Conservation (phyloP, 2,329 filamentous ascomycete species). For the Ascosphaera aggregata region DNA sequence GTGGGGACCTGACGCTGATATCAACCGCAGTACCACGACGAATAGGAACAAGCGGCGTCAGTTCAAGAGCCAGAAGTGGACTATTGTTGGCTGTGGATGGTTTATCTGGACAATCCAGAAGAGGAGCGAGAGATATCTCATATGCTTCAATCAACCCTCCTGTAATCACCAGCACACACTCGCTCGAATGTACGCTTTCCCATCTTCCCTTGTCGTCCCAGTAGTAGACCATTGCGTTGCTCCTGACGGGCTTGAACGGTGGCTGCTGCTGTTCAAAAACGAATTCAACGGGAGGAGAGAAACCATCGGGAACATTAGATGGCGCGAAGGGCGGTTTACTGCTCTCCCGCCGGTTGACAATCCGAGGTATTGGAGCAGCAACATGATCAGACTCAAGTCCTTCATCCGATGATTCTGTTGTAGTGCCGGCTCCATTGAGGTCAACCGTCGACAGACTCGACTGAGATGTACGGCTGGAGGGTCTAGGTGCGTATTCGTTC, state of each 20-base stretch:
- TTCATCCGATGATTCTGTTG: conserved; percentile 30
- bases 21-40: conserved; percentile 81
- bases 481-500: conserved; percentile 86
- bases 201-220: conserved; percentile 41
- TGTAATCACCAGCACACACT: conserved; percentile 38
- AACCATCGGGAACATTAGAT: conserved; percentile 16
- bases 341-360: conserved; percentile 14
- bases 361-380: conserved; percentile 14
- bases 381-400: conserved; percentile 29
- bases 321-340: conserved; percentile 15
- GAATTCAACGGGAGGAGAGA: neutral
- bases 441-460: conserved; percentile 33
- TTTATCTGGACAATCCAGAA: conserved; percentile 7
- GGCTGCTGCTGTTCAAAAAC: neutral
- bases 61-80: conserved; percentile 47
- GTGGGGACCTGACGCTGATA: conserved; percentile 77
- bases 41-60: conserved; percentile 78
- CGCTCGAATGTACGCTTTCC: conserved; percentile 36
- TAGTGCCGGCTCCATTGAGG: conserved; percentile 23
- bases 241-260: conserved; percentile 6
- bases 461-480: conserved; percentile 35
- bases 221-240: conserved; percentile 28
- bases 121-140: conserved; percentile 27
- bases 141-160: conserved; percentile 43
- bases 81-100: conserved; percentile 11